Percentiles rank a stretch among this genome's conserved stretches.
phyloP scores from a whole-genome alignment of 2,329 filamentous ascomycete species.

The Huntiella decipiens region DNA sequence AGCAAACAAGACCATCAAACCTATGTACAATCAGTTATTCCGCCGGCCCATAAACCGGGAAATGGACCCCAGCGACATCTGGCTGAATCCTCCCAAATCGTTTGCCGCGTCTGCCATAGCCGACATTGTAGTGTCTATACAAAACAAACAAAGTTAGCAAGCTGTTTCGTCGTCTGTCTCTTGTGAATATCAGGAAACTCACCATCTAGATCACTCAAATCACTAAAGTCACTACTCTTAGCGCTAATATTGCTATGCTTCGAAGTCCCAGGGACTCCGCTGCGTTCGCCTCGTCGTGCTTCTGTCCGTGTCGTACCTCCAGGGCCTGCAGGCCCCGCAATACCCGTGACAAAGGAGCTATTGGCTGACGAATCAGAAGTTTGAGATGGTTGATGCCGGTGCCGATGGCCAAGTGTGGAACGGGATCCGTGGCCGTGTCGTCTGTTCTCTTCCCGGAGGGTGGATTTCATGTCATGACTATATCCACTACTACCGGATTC shows the following conservation, averaged over 20 bases:
- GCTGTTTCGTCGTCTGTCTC: not conserved
- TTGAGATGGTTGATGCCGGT: conserved; percentile 27
- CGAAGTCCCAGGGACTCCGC: conserved; percentile 34
- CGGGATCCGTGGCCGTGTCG: conserved; percentile 12
- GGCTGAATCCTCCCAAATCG: conserved; percentile 44
- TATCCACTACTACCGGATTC: conserved; percentile 13
- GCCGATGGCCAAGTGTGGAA: conserved; percentile 14
- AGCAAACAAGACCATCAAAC: too few relatives aligned
- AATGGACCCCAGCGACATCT: conserved; percentile 16
- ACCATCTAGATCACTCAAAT: conserved; percentile 72
- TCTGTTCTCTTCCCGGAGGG: conserved; percentile 27
- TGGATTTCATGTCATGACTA: conserved; percentile 31
- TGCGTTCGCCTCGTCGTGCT: conserved; percentile 27
- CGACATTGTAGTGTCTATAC: conserved; percentile 42
- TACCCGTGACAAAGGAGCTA: conserved; percentile 27
- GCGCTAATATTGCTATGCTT: conserved; percentile 30
- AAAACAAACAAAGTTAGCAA: conserved; percentile 3
- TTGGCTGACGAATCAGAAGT: conserved; percentile 45
- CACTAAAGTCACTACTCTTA: conserved; percentile 61
- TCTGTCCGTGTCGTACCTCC: conserved; percentile 28
- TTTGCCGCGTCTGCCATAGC: conserved; percentile 61
- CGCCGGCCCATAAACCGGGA: conserved; percentile 6
- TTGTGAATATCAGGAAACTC: conserved; percentile 14
- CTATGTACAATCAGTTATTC: too few relatives aligned
- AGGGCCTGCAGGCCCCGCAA: conserved; percentile 17